Percentiles rank a stretch among this genome's conserved stretches.
These are phyloP conservation scores for Podila horticola DNA, from an alignment of 192 early-diverging fungal species.

Conservation along the genomic window DNA sequence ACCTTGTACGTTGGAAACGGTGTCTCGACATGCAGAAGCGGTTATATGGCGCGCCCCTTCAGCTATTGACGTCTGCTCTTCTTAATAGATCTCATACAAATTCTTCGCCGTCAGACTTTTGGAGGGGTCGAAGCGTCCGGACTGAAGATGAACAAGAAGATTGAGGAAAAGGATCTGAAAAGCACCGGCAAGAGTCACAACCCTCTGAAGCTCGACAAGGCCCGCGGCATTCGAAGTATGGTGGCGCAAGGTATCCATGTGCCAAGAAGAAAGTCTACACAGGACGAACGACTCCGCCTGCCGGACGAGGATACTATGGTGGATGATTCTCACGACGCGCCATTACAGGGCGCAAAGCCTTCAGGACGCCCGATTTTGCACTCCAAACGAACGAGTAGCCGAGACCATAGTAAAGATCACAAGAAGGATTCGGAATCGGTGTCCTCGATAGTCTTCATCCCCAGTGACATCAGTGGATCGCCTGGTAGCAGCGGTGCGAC, in stretches of 20 bases:
- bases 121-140: constrained; percentile 24
- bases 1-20: constrained; percentile 3
- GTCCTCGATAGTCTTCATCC: neutral
- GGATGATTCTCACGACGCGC: neutral
- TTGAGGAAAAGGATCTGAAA: constrained; percentile 43
- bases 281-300: constrained; percentile 36
- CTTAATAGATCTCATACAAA: constrained; percentile 29
- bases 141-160: constrained; percentile 50
- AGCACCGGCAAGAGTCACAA: constrained; percentile 11
- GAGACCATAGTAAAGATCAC: constrained; percentile 22
- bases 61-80: neutral
- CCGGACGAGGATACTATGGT: constrained; percentile 9
- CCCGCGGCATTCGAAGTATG: constrained; percentile 44
- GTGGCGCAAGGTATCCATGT: constrained; percentile 49
- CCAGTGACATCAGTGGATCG: neutral
- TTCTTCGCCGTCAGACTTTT: constrained; percentile 32
- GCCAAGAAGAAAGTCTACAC: constrained; percentile 36
- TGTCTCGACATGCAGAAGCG: neutral
- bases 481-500: constrained; percentile 8
- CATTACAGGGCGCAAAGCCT: neutral
- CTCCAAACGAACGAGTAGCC: constrained; percentile 22
- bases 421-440: constrained; percentile 6
- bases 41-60: too few species aligned
- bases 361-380: neutral
- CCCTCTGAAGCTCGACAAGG: constrained; percentile 37